Percentiles rank a stretch among this genome's conserved stretches.
phyloP scores from a whole-genome alignment of 2,329 filamentous ascomycete genomes.

The Amauroascus verrucosus region DNA sequence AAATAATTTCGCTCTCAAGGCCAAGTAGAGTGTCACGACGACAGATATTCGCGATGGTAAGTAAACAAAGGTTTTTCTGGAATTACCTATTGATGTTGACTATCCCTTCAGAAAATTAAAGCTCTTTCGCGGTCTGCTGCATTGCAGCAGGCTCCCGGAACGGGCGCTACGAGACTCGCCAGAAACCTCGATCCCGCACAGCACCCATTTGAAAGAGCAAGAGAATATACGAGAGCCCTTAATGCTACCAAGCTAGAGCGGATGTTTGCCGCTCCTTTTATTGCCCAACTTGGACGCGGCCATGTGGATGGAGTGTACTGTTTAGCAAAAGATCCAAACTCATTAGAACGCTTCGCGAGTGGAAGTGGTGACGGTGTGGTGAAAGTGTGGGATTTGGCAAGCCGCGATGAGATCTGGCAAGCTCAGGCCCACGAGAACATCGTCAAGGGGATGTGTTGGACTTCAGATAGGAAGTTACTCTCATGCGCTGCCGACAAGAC shows the following conservation, averaged over 20 bases:
- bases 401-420: constrained; percentile 63
- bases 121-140: constrained; percentile 39
- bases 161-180: constrained; percentile 37
- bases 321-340: constrained; percentile 68
- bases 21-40: too few relatives aligned
- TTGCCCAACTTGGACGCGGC: constrained; percentile 76
- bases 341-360: constrained; percentile 64
- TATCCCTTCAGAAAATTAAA: constrained; percentile 45
- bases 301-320: constrained; percentile 87
- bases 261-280: constrained; percentile 78
- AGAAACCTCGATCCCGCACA: constrained; percentile 64
- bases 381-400: constrained; percentile 80
- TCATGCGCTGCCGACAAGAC: constrained; percentile 79
- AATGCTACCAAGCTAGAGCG: constrained; percentile 88
- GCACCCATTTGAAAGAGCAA: constrained; percentile 81
- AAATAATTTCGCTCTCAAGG: neutral
- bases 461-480: constrained; percentile 69
- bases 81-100: neutral
- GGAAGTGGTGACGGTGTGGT: constrained; percentile 86
- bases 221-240: constrained; percentile 69
- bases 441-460: constrained; percentile 86
- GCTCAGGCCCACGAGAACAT: constrained; percentile 82
- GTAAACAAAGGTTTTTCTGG: neutral
- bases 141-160: constrained; percentile 40
- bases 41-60: too few relatives aligned